Evolutionary conservation across 768 basidiomycete species (phyloP).

Genomic region (Hericium erinaceus): DNA sequence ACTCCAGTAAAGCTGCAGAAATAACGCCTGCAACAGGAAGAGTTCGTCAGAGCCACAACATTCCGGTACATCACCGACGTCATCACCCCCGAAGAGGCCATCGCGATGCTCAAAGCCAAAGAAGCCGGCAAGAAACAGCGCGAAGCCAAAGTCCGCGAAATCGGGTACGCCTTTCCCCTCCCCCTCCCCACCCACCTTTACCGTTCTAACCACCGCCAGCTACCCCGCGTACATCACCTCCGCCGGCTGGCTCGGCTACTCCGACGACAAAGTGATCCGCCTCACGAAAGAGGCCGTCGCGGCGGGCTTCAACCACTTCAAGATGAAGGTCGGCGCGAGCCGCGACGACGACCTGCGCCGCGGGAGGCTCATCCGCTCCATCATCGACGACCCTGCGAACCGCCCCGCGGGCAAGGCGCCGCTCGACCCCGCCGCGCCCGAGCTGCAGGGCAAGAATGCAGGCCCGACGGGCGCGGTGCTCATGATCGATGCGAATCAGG

Average conservation of each 20-base stretch:
- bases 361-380: constrained; percentile 81
- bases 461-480: constrained; percentile 90
- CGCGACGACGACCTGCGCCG: constrained; percentile 77
- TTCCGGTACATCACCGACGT: constrained; percentile 92
- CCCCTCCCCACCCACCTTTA: not conserved
- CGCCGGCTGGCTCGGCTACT: constrained; percentile 91
- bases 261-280: constrained; percentile 82
- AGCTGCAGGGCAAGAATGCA: constrained; percentile 80
- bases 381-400: constrained; percentile 88
- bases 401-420: constrained; percentile 51
- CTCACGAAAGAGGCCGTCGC: constrained; percentile 81
- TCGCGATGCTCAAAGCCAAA: constrained; percentile 70
- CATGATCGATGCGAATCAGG: constrained; percentile 97
- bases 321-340: constrained; percentile 95
- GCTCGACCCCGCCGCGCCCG: constrained; percentile 52
- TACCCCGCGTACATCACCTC: constrained; percentile 94
- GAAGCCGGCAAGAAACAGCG: constrained; percentile 71
- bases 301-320: constrained; percentile 96
- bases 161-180: constrained; percentile 37
- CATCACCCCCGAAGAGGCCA: constrained; percentile 84
- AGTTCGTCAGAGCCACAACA: constrained; percentile 64
- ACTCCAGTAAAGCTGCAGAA: not conserved
- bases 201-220: constrained; percentile 24
- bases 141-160: constrained; percentile 61
- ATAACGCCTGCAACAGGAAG: constrained; percentile 41